A percentile compares a stretch with the other conserved stretches of the same genome.
phyloP scores from a whole-genome alignment of 768 basidiomycete species.

The Leccinum variicolor region DNA sequence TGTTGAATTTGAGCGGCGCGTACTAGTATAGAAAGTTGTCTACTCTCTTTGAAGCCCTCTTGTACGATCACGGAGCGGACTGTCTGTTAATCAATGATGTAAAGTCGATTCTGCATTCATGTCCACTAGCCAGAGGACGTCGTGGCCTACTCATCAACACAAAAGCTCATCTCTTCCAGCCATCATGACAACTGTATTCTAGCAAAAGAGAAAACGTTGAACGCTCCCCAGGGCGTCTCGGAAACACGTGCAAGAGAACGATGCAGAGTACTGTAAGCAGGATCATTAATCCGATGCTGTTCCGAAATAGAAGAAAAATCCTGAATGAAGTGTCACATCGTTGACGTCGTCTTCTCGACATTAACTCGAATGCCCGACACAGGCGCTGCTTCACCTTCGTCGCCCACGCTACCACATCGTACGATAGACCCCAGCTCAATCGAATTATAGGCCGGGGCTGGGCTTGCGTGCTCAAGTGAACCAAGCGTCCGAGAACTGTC shows the following conservation, averaged over 20 bases:
- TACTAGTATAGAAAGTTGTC: too few relatives aligned
- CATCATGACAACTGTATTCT: conserved; percentile 17
- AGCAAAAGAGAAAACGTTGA: conserved; percentile 15
- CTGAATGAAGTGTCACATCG: conserved; percentile 33
- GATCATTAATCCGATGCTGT: conserved; percentile 25
- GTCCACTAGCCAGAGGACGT: too few relatives aligned
- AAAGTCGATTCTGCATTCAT: too few relatives aligned
- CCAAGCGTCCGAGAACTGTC: conserved; percentile 35
- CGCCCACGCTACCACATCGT: conserved; percentile 16
- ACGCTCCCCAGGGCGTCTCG: conserved; percentile 9
- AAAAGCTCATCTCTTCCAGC: conserved; percentile 9
- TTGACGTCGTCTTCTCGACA: conserved; percentile 57
- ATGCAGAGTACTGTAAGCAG: conserved; percentile 15
- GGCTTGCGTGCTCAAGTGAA: conserved; percentile 35
- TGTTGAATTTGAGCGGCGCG: too few relatives aligned
- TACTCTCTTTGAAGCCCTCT: too few relatives aligned
- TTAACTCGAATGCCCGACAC: conserved; percentile 53
- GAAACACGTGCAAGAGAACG: conserved; percentile 21
- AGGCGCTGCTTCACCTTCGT: conserved; percentile 20
- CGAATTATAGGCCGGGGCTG: conserved; percentile 47
- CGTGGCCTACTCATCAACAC: conserved; percentile 5
- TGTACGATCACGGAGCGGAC: too few relatives aligned
- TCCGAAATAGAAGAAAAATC: conserved; percentile 19
- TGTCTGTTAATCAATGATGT: too few relatives aligned
- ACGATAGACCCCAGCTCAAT: conserved; percentile 38